phyloP scores from a whole-genome alignment of 139 green algal species.

The Mesotaenium endlicherianum region DNA sequence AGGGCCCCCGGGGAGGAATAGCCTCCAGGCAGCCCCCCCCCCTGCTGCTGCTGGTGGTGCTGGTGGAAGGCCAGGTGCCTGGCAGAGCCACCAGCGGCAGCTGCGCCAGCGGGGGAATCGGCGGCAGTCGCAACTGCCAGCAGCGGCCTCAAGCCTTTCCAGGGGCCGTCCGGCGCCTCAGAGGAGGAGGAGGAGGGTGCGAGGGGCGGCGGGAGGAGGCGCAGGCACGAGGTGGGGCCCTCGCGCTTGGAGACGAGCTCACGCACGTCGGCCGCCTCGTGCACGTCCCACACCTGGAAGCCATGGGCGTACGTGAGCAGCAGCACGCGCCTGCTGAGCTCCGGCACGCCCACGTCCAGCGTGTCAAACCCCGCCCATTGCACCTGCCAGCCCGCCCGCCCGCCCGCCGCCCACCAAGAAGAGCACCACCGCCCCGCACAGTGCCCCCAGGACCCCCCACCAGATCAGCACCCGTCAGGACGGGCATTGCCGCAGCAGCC shows the following conservation, averaged over 20 bases:
- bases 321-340: constrained; percentile 25
- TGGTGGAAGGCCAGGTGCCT: background rate
- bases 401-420: too few relatives aligned
- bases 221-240: constrained; percentile 17
- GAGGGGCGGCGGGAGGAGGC: constrained; percentile 25
- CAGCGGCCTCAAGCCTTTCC: too few relatives aligned
- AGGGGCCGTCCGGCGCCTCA: too few relatives aligned
- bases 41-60: background rate
- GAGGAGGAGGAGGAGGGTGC: background rate
- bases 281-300: constrained; percentile 53
- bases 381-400: too few relatives aligned
- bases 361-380: constrained; percentile 40
- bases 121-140: background rate
- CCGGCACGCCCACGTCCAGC: background rate
- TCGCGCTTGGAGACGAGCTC: constrained; percentile 51
- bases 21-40: background rate
- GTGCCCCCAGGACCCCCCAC: too few relatives aligned
- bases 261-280: constrained; percentile 25
- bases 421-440: too few relatives aligned
- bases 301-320: constrained; percentile 42
- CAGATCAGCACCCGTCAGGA: too few relatives aligned
- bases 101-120: background rate
- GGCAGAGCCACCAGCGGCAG: background rate
- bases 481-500: too few relatives aligned
- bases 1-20: background rate